Conservation (phyloP, 805 yeast species). For the Yamadazyma olivae region DNA sequence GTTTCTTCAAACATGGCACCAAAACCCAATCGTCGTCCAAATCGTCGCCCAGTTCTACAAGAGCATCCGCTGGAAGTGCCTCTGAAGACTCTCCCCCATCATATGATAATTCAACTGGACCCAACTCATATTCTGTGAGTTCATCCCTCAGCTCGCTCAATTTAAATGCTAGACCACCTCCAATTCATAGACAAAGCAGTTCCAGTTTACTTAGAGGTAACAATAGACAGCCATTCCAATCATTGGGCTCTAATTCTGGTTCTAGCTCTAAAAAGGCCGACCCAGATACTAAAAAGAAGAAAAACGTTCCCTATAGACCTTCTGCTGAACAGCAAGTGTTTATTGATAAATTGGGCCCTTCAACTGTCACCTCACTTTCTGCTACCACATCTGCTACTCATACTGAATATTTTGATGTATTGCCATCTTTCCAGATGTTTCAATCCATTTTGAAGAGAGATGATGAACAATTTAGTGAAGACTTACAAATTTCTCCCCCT, state of each 20-base stretch:
- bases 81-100: slow-evolving; percentile 10
- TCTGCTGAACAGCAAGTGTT: slow-evolving; percentile 32
- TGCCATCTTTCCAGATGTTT: slow-evolving; percentile 71
- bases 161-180: slow-evolving; percentile 4
- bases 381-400: slow-evolving; percentile 26
- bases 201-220: slow-evolving; percentile 9
- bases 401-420: slow-evolving; percentile 48
- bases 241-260: slow-evolving; percentile 1
- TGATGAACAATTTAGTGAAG: slow-evolving; percentile 36
- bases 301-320: slow-evolving; percentile 32
- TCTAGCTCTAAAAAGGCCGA: neutral
- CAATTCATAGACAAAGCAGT: slow-evolving; percentile 11
- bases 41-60: too few species aligned
- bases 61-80: neutral
- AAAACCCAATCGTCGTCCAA: too few species aligned
- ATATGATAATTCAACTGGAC: slow-evolving; percentile 5
- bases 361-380: slow-evolving; percentile 16
- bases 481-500: slow-evolving; percentile 31
- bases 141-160: neutral
- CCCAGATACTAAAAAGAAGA: slow-evolving; percentile 6
- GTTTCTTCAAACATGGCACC: too few species aligned
- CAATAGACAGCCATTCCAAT: neutral
- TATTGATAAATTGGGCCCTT: slow-evolving; percentile 22
- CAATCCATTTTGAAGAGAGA: slow-evolving; percentile 47
- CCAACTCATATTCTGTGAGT: too few species aligned